Evolutionary conservation across 768 basidiomycete genomes (phyloP).

Genomic region (Galerina sulciceps): DNA sequence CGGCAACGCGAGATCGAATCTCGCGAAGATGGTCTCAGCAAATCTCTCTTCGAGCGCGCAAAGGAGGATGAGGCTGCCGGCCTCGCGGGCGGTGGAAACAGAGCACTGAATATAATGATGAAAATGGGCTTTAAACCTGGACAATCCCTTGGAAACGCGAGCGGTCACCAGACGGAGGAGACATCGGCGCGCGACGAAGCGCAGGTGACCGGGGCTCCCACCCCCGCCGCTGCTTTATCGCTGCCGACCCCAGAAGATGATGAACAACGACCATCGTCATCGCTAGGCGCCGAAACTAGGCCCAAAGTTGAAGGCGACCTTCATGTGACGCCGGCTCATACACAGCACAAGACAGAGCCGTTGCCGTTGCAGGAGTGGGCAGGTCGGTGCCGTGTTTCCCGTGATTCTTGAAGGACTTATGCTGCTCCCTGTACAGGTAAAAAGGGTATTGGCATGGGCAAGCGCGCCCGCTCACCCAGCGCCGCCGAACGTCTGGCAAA

Average conservation of each 20-base stretch:
- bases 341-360: conserved; percentile 63
- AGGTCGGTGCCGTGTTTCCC: conserved; percentile 49
- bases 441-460: conserved; percentile 74
- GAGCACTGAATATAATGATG: conserved; percentile 89
- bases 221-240: background rate
- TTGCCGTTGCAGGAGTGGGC: conserved; percentile 81
- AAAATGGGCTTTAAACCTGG: conserved; percentile 94
- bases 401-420: conserved; percentile 1
- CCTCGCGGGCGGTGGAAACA: conserved; percentile 54
- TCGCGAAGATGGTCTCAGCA: conserved; percentile 76
- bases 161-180: conserved; percentile 18
- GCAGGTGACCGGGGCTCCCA: background rate
- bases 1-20: conserved; percentile 76
- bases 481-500: conserved; percentile 70
- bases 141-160: conserved; percentile 66
- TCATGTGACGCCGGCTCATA: conserved; percentile 12
- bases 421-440: conserved; percentile 54
- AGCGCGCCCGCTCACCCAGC: conserved; percentile 70
- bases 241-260: background rate
- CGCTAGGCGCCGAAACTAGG: conserved; percentile 13
- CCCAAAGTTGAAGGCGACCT: conserved; percentile 6
- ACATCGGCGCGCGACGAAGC: background rate
- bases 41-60: conserved; percentile 80
- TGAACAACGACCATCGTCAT: conserved; percentile 1
- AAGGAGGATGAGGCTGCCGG: conserved; percentile 65